Percentiles rank a stretch among this genome's conserved stretches.
phyloP scores from a whole-genome alignment of 768 basidiomycete genomes.

The Amanita pseudoporphyria region DNA sequence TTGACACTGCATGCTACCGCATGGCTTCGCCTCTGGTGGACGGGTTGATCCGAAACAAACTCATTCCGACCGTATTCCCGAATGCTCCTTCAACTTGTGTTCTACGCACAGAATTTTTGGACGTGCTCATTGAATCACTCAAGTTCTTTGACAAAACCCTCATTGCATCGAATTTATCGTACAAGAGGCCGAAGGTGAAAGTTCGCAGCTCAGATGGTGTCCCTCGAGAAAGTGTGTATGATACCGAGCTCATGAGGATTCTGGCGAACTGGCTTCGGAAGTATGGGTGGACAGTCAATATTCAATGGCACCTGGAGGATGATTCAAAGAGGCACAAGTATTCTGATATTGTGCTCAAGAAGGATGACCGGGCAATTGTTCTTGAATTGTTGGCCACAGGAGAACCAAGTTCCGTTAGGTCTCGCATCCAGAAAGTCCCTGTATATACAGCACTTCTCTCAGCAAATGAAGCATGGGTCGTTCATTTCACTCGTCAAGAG shows the following conservation, averaged over 20 bases:
- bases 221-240: conserved; percentile 11
- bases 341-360: conserved; percentile 9
- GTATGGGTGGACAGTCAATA: conserved; percentile 8
- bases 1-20: not conserved
- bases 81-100: conserved; percentile 3
- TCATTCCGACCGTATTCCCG: conserved; percentile 8
- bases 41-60: too few relatives aligned
- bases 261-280: conserved; percentile 11
- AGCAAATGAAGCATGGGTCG: too few relatives aligned
- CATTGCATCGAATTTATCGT: conserved; percentile 1
- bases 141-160: conserved; percentile 9
- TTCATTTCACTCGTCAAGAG: too few relatives aligned
- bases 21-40: too few relatives aligned
- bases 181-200: conserved; percentile 8
- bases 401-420: conserved; percentile 4
- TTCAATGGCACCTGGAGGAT: conserved; percentile 11
- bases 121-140: too few relatives aligned
- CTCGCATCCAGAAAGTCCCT: conserved; percentile 8
- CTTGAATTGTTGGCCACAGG: too few relatives aligned
- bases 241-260: conserved; percentile 13
- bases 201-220: conserved; percentile 3
- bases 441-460: conserved; percentile 4
- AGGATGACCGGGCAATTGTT: too few relatives aligned
- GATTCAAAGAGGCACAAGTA: conserved; percentile 8
- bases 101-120: conserved; percentile 3